These are phyloP conservation scores for Purpureocillium lavendulum DNA, from an alignment of 2,329 filamentous ascomycete species.

Conservation along the genomic window DNA sequence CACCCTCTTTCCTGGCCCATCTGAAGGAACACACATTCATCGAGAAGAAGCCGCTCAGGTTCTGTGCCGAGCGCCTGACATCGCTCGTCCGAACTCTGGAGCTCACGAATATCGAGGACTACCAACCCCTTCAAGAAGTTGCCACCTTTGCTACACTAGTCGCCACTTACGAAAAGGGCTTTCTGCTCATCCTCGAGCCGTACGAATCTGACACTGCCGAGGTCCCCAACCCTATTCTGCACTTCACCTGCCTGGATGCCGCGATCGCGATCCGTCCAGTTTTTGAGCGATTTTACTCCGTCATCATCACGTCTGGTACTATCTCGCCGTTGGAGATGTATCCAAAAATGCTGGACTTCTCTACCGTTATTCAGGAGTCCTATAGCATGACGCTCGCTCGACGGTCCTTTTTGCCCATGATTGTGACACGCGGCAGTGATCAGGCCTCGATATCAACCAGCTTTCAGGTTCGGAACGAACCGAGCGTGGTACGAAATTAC, in stretches of 20 bases:
- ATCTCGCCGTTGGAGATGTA: constrained; percentile 98
- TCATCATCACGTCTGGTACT: constrained; percentile 96
- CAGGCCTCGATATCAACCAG: constrained; percentile 88
- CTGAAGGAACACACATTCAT: constrained; percentile 95
- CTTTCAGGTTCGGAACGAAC: constrained; percentile 93
- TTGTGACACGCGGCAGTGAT: constrained; percentile 90
- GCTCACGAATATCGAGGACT: constrained; percentile 96
- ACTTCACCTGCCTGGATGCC: constrained; percentile 93
- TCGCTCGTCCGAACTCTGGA: constrained; percentile 92
- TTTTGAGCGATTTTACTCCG: constrained; percentile 93
- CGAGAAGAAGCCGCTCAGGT: constrained; percentile 87
- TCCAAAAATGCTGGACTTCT: constrained; percentile 94
- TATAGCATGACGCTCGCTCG: constrained; percentile 95
- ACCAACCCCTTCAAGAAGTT: constrained; percentile 92
- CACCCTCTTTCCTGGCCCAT: constrained; percentile 85
- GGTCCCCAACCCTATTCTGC: constrained; percentile 91
- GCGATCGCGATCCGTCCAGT: constrained; percentile 97
- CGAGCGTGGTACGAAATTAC: constrained; percentile 94
- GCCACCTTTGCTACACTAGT: constrained; percentile 95
- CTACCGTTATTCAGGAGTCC: constrained; percentile 88
- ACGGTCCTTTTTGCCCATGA: constrained; percentile 94
- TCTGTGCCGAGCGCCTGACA: constrained; percentile 90
- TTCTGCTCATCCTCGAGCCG: constrained; percentile 91
- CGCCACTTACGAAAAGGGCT: constrained; percentile 94
- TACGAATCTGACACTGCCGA: constrained; percentile 94